A percentile compares a stretch with the other conserved stretches of the same genome.
phyloP scores from a whole-genome alignment of 805 yeast species.

The Starmera quercuum region DNA sequence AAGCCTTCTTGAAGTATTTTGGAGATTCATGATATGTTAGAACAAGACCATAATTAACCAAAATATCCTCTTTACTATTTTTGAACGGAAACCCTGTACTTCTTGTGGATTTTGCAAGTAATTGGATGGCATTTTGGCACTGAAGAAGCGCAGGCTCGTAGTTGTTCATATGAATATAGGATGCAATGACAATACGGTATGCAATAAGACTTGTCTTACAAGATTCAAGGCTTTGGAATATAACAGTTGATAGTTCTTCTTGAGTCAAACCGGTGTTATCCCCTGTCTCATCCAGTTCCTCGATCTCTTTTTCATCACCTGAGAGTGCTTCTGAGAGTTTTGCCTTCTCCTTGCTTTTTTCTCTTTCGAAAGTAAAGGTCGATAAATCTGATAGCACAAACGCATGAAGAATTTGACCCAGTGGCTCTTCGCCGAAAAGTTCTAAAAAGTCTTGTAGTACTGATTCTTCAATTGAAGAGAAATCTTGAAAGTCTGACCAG shows the following conservation, averaged over 20 bases:
- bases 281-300: constrained; percentile 16
- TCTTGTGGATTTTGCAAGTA: constrained; percentile 40
- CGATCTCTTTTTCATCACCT: constrained; percentile 19
- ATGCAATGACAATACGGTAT: constrained; percentile 55
- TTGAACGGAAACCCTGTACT: constrained; percentile 39
- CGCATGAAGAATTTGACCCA: constrained; percentile 56
- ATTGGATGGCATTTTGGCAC: constrained; percentile 52
- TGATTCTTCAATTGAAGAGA: constrained; percentile 41
- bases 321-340: constrained; percentile 9
- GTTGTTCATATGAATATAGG: constrained; percentile 51
- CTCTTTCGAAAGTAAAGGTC: constrained; percentile 32
- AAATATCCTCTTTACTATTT: constrained; percentile 49
- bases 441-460: constrained; percentile 44
- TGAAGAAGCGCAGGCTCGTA: constrained; percentile 54
- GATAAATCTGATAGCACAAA: constrained; percentile 63
- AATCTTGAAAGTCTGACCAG: constrained; percentile 51
- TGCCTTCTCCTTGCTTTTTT: constrained; percentile 10
- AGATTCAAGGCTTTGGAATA: constrained; percentile 44
- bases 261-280: constrained; percentile 25
- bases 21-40: constrained; percentile 89
- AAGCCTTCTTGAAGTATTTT: constrained; percentile 71
- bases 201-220: constrained; percentile 46
- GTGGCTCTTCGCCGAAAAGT: constrained; percentile 51
- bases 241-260: constrained; percentile 42
- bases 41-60: constrained; percentile 62